A percentile compares a stretch with the other conserved stretches of the same genome.
These are phyloP conservation scores for Triticum turgidum DNA, from an alignment of 176 grass and related monocot species.

Conservation along the genomic window DNA sequence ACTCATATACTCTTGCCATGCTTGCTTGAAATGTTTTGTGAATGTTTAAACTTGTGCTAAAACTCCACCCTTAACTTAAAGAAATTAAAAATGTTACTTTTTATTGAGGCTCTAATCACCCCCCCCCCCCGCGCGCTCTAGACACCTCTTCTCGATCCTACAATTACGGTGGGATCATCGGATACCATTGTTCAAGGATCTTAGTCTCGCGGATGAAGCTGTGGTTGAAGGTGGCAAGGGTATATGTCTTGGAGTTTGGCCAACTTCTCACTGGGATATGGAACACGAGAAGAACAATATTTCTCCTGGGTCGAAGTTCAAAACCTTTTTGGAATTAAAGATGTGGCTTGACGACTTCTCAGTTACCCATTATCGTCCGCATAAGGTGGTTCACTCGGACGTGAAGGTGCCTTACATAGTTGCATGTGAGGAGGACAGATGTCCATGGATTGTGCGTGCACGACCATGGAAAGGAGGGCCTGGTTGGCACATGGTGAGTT, in stretches of 20 bases:
- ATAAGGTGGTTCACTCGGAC: no score
- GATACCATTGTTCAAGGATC: background rate
- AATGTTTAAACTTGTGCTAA: no score
- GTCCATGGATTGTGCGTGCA: background rate
- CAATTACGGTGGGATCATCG: background rate
- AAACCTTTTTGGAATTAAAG: background rate
- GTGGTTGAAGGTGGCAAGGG: background rate
- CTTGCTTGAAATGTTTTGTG: no score
- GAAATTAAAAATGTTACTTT: no score
- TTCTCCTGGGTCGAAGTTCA: background rate
- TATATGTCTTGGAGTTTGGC: background rate
- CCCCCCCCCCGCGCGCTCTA: no score
- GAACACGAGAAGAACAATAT: background rate
- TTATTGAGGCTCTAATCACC: no score
- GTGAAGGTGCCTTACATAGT: no score
- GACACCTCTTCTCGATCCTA: no score
- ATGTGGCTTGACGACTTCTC: background rate
- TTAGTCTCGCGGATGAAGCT: background rate
- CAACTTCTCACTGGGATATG: background rate
- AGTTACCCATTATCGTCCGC: no score
- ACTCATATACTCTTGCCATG: no score
- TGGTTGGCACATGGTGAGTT: background rate
- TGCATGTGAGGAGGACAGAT: no score
- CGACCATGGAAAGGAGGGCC: background rate
- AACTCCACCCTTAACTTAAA: no score